Percentiles rank a stretch among this genome's conserved stretches.
Evolutionary conservation across 2,329 filamentous ascomycete species (phyloP).

Genomic region (Hirsutella rhossiliensis): DNA sequence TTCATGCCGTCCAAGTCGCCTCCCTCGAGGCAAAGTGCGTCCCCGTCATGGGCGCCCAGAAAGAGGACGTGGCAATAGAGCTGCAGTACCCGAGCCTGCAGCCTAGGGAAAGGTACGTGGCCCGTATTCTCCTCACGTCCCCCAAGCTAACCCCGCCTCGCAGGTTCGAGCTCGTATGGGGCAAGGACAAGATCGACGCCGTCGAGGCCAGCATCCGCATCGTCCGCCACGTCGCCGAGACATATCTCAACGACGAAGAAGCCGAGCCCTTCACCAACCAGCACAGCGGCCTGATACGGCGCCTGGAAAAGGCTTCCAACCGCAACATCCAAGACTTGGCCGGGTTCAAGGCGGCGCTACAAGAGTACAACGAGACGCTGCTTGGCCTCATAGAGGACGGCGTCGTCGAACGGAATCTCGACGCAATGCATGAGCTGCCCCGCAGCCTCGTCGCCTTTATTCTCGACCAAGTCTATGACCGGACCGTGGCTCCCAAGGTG

Average conservation of each 20-base stretch:
- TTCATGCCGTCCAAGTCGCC: slow-evolving; percentile 47
- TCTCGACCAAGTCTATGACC: slow-evolving; percentile 77
- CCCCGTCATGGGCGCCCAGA: slow-evolving; percentile 33
- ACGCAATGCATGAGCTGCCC: slow-evolving; percentile 55
- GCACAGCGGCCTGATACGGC: slow-evolving; percentile 61
- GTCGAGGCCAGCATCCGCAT: slow-evolving; percentile 61
- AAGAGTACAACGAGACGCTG: slow-evolving; percentile 66
- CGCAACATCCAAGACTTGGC: slow-evolving; percentile 50
- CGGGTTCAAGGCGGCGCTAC: slow-evolving; percentile 61
- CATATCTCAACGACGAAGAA: slow-evolving; percentile 65
- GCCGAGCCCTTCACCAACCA: slow-evolving; percentile 58
- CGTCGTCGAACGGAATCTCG: slow-evolving; percentile 59
- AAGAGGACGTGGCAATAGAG: slow-evolving; percentile 47
- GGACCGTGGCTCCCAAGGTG: slow-evolving; percentile 82
- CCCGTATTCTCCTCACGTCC: background rate
- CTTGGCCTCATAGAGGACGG: slow-evolving; percentile 54
- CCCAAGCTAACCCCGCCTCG: slow-evolving; percentile 8
- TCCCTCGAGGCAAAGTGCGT: slow-evolving; percentile 38
- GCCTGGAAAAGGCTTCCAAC: slow-evolving; percentile 62
- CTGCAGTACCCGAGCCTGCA: slow-evolving; percentile 76
- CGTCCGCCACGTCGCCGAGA: slow-evolving; percentile 56
- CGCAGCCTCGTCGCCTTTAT: slow-evolving; percentile 68
- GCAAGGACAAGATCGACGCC: slow-evolving; percentile 68
- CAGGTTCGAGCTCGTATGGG: slow-evolving; percentile 54
- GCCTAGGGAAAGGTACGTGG: slow-evolving; percentile 50